These are phyloP conservation scores for Boletus vermiculosoides DNA, from an alignment of 768 basidiomycete species.

Conservation along the genomic window DNA sequence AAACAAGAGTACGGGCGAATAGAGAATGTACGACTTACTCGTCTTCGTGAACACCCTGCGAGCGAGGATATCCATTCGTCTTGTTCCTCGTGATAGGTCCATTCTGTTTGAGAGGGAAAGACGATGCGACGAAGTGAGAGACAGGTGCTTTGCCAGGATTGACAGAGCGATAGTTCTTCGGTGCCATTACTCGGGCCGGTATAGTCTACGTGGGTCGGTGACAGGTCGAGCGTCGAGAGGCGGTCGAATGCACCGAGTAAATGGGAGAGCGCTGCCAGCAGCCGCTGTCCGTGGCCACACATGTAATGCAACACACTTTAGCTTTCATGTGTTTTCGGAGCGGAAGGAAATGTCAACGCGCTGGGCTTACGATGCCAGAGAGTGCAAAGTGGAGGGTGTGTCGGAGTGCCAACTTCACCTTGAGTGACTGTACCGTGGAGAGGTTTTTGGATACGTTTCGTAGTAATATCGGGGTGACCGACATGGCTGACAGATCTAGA, in stretches of 20 bases:
- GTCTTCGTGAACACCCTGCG: not conserved
- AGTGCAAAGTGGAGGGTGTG: constrained; percentile 41
- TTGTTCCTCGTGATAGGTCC: not conserved
- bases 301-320: not conserved
- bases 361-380: not conserved
- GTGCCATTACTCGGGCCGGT: not conserved
- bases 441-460: constrained; percentile 55
- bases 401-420: constrained; percentile 35
- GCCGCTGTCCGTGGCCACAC: not conserved
- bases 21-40: not conserved
- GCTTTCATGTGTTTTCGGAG: not conserved
- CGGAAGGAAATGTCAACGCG: not conserved
- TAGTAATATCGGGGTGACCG: constrained; percentile 36
- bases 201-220: constrained; percentile 31
- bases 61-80: not conserved
- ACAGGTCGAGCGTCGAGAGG: constrained; percentile 56
- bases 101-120: constrained; percentile 49
- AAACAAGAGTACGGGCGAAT: not conserved
- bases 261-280: not conserved
- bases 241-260: constrained; percentile 38
- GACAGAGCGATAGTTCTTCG: constrained; percentile 38
- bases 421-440: constrained; percentile 48
- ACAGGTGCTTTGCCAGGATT: constrained; percentile 54
- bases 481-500: constrained; percentile 22
- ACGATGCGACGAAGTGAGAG: constrained; percentile 50